Evolutionary conservation across 139 green algal species (phyloP).

Genomic region (Coelastrella sp.): DNA sequence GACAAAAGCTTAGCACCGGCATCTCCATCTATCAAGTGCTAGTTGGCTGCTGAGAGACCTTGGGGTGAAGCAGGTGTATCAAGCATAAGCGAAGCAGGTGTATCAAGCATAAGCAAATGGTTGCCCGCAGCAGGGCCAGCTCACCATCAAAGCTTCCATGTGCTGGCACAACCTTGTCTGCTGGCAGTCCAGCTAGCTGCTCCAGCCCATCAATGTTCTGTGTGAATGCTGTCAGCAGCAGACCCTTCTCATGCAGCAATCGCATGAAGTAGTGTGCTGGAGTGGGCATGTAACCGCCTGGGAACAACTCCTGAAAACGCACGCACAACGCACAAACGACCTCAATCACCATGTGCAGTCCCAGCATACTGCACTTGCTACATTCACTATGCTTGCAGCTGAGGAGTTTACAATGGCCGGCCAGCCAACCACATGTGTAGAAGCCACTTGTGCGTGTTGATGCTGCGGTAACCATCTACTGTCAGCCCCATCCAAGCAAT

Average conservation of each 20-base stretch:
- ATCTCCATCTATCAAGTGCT: too few species aligned
- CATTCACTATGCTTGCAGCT: too few species aligned
- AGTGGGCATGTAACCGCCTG: conserved; percentile 77
- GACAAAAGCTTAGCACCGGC: too few species aligned
- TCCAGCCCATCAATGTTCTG: conserved; percentile 90
- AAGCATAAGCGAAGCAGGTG: too few species aligned
- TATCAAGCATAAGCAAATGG: too few species aligned
- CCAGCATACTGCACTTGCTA: too few species aligned
- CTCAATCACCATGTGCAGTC: too few species aligned
- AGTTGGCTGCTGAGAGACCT: too few species aligned
- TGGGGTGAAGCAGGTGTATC: too few species aligned
- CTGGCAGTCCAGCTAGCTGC: conserved; percentile 71
- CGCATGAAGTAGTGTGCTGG: conserved; percentile 83
- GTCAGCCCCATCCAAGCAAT: neutral
- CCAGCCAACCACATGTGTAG: neutral
- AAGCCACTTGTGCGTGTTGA: neutral
- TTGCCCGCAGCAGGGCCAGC: neutral
- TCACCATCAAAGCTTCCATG: conserved; percentile 91
- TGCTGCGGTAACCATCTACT: neutral
- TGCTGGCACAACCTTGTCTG: conserved; percentile 77
- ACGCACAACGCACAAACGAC: neutral
- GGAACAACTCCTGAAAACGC: conserved; percentile 54
- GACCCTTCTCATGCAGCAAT: conserved; percentile 85
- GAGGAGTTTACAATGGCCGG: neutral
- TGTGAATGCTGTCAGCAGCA: conserved; percentile 74